Evolutionary conservation across 805 yeast species (phyloP).

Genomic region (Sungouiozyma ichnusensis): DNA sequence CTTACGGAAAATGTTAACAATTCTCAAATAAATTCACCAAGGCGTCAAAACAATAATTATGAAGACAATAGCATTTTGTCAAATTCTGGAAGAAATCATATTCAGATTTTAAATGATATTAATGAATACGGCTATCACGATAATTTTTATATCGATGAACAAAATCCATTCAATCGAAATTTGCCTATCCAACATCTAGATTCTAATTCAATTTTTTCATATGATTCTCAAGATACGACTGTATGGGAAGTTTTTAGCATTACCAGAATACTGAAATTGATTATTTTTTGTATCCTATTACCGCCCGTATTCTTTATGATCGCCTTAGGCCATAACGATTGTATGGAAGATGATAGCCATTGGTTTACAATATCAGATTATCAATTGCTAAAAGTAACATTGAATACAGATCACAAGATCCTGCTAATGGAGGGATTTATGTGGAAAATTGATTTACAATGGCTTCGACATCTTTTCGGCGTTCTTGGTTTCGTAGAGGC

Average conservation of each 20-base stretch:
- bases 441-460: conserved; percentile 21
- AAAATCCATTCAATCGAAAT: conserved; percentile 1
- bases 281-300: conserved; percentile 12
- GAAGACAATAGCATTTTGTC: neutral
- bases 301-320: conserved; percentile 25
- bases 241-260: conserved; percentile 16
- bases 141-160: neutral
- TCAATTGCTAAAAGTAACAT: conserved; percentile 14
- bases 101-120: too few species aligned
- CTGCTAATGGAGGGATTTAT: conserved; percentile 18
- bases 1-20: too few species aligned
- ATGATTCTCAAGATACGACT: conserved; percentile 6
- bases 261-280: conserved; percentile 8
- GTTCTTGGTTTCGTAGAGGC: conserved; percentile 24
- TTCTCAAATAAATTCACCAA: neutral
- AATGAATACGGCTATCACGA: neutral
- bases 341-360: neutral
- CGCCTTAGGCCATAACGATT: conserved; percentile 8
- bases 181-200: conserved; percentile 18
- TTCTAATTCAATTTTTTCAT: conserved; percentile 12
- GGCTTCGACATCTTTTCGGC: conserved; percentile 25
- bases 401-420: conserved; percentile 13
- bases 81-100: too few species aligned
- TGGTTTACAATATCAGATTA: conserved; percentile 13
- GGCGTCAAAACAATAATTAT: neutral